Conservation (phyloP, 768 basidiomycete genomes). For the Mycena capillaripes region DNA sequence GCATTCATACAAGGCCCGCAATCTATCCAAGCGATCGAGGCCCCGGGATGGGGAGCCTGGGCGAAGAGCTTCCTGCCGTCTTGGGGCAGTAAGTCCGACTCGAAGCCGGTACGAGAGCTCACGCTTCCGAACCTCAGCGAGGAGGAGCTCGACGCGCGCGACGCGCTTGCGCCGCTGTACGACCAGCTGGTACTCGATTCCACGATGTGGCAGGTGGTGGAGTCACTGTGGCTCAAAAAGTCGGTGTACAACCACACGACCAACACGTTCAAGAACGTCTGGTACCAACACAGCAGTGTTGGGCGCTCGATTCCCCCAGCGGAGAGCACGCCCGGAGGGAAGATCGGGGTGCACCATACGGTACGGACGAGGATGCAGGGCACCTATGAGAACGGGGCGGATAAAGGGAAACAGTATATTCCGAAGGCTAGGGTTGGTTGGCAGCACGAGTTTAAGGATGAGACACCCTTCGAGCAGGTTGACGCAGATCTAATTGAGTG, state of each 20-base stretch:
- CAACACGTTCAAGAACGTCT: conserved; percentile 11
- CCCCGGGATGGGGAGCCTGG: conserved; percentile 18
- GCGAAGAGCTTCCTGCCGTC: conserved; percentile 11
- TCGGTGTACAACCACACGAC: conserved; percentile 10
- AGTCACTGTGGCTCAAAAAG: conserved; percentile 1
- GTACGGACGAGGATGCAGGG: conserved; percentile 27
- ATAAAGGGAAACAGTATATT: conserved; percentile 19
- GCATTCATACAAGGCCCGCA: neutral
- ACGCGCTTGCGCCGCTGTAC: conserved; percentile 20
- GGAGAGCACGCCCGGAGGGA: conserved; percentile 10
- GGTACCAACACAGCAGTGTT: conserved; percentile 5
- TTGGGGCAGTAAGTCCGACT: neutral
- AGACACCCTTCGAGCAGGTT: conserved; percentile 14
- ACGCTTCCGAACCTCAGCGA: conserved; percentile 14
- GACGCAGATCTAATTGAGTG: conserved; percentile 14
- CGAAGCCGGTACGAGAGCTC: conserved; percentile 1
- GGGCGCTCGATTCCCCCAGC: conserved; percentile 20
- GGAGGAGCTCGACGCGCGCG: conserved; percentile 15
- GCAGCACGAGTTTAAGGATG: neutral
- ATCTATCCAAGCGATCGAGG: conserved; percentile 16
- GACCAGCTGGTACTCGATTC: conserved; percentile 24
- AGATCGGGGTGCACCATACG: conserved; percentile 24
- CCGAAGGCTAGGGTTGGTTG: conserved; percentile 23
- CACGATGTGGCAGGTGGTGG: conserved; percentile 6
- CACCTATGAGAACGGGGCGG: conserved; percentile 20